Evolutionary conservation across 768 basidiomycete genomes (phyloP).

Genomic region (Termitomyces sp.): DNA sequence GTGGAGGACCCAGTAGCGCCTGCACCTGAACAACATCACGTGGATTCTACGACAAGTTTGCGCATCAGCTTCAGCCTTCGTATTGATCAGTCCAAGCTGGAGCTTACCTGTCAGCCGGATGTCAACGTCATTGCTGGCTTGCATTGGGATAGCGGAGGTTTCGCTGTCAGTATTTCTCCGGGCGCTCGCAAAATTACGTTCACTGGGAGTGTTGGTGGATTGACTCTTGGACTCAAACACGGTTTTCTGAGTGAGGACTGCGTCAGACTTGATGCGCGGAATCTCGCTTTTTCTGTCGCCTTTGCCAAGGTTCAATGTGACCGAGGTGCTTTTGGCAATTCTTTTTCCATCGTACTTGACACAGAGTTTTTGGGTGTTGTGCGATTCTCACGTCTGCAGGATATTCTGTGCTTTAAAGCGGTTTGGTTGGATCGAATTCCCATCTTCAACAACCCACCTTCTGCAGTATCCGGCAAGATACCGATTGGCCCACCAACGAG

Average conservation of each 20-base stretch:
- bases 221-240: conserved; percentile 78
- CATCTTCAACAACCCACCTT: conserved; percentile 46
- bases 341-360: conserved; percentile 73
- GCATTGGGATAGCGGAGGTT: conserved; percentile 94
- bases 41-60: conserved; percentile 41
- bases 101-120: conserved; percentile 85
- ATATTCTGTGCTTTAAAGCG: conserved; percentile 91
- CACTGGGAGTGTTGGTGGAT: conserved; percentile 74
- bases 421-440: conserved; percentile 91
- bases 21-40: conserved; percentile 11
- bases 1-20: conserved; percentile 7
- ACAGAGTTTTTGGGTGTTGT: conserved; percentile 79
- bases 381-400: conserved; percentile 82
- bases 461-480: conserved; percentile 17
- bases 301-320: conserved; percentile 49
- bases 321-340: conserved; percentile 33
- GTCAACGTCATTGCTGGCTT: conserved; percentile 88
- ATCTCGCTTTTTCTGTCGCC: conserved; percentile 73
- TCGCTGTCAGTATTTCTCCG: conserved; percentile 73
- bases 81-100: conserved; percentile 85
- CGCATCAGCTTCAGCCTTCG: conserved; percentile 83
- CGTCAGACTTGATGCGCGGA: conserved; percentile 72
- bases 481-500: conserved; percentile 16
- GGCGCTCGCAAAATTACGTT: conserved; percentile 68
- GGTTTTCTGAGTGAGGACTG: conserved; percentile 83